These are phyloP conservation scores for Senna tora DNA, from an alignment of 306 rosid genomes.

Conservation along the genomic window DNA sequence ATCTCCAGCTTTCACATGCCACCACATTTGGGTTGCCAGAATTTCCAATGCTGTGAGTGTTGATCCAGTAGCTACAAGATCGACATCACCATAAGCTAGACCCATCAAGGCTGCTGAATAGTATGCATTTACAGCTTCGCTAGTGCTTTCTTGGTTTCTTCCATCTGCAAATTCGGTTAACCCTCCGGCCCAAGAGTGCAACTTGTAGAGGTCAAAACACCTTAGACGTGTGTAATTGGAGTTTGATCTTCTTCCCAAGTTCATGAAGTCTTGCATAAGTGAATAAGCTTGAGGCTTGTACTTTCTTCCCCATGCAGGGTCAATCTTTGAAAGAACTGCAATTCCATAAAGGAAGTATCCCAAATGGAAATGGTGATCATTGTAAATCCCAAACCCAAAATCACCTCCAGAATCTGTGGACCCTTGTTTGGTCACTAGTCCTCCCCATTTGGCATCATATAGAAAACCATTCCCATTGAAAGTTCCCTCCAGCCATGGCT, in stretches of 20 bases:
- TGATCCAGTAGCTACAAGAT: conserved; percentile 65
- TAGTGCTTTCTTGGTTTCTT: conserved; percentile 85
- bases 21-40: conserved; percentile 77
- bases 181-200: conserved; percentile 96
- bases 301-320: conserved; percentile 77
- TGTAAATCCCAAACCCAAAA: conserved; percentile 83
- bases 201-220: conserved; percentile 72
- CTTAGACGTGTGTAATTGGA: conserved; percentile 64
- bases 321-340: conserved; percentile 82
- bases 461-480: conserved; percentile 79
- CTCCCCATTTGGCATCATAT: conserved; percentile 78
- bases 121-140: conserved; percentile 88
- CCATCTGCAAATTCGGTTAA: conserved; percentile 78
- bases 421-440: conserved; percentile 76
- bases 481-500: conserved; percentile 86
- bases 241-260: conserved; percentile 49
- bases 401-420: conserved; percentile 65
- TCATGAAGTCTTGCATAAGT: conserved; percentile 69
- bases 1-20: conserved; percentile 67
- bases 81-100: conserved; percentile 69
- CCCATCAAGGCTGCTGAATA: conserved; percentile 84
- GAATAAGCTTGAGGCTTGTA: conserved; percentile 71
- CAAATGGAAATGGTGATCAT: conserved; percentile 89
- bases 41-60: conserved; percentile 69
- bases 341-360: conserved; percentile 85